Evolutionary conservation across 1,139 yeast species (phyloP), one percentile per base, ranked within the genome.

Genomic region (Geotrichum europaeum): DNA sequence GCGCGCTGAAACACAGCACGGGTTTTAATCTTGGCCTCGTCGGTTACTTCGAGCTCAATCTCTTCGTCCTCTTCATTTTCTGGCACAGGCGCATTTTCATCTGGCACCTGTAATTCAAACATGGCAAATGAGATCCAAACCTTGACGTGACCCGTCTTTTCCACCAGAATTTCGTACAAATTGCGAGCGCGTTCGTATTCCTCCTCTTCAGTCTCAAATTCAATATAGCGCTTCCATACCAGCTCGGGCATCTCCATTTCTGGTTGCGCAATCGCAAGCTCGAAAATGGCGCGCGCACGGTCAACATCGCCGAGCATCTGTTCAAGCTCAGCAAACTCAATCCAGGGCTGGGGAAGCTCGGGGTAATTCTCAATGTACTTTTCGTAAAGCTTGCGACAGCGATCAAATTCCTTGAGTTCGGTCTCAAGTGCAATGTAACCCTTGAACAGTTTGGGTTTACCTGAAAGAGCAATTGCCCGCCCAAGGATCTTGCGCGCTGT

Each of bases 401-500:
- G 76, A 64, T 87, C 96, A 79, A 71, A 68, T 53, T 73, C 74
- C 52, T 69, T 69, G 24, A 74, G 65, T 57, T 70, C 66, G 53
- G 68, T 73, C 68, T 86, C 91, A 40, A 85, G 66, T 2, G 69
- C 78, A 60, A 92, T 86, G 71, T 94, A 94, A 64, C 78, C 80
- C 63, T 77, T 77, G 70, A 86, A 85, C 0, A 89, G 73, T 58
- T 82, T 83, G 1, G 75, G 76, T 68, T 87, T 87, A 0, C 70
- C 72, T 45, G 79, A 77, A 22, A 77, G 69, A 0, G 96, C 98
- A 49, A 94, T 78, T 0, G 89, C 81, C 59, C 80, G 77, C 0
- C 98, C 97, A 25, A 91, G 73, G 1, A 87, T 75, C 70, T 84
- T 87, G 45, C 98, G 78, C 2, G 94, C 91, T 7, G 72, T 71